Percentiles rank a stretch among this genome's conserved stretches.
phyloP scores from a whole-genome alignment of 192 early-diverging fungal genomes.

The Oehlia diaphana region DNA sequence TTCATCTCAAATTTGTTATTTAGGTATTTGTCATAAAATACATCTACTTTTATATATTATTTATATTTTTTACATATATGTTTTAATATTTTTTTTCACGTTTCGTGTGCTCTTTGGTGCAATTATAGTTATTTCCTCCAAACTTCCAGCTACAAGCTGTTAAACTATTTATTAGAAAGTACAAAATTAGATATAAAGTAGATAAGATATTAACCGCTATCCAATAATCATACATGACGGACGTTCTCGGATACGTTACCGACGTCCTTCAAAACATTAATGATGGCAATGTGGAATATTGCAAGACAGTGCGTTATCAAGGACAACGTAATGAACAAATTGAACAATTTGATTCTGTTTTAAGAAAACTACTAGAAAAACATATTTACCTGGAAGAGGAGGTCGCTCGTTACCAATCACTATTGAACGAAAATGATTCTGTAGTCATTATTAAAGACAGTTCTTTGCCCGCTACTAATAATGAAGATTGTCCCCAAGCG shows the following conservation, averaged over 20 bases:
- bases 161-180: too few relatives aligned
- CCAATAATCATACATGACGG: background rate
- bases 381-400: constrained; percentile 14
- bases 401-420: constrained; percentile 4
- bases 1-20: too few relatives aligned
- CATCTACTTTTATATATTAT: too few relatives aligned
- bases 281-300: constrained; percentile 15
- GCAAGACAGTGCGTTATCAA: background rate
- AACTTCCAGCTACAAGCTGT: too few relatives aligned
- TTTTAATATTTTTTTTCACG: too few relatives aligned
- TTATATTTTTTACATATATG: too few relatives aligned
- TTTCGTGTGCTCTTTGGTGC: too few relatives aligned
- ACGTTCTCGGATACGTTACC: constrained; percentile 21
- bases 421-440: constrained; percentile 24
- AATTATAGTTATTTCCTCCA: too few relatives aligned
- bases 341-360: background rate
- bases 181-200: background rate
- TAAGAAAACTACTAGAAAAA: constrained; percentile 11
- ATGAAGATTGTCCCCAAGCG: background rate
- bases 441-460: constrained; percentile 16
- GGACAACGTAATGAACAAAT: background rate
- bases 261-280: constrained; percentile 25
- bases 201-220: too few relatives aligned
- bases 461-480: background rate
- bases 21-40: too few relatives aligned